Evolutionary conservation across 345 rosid species (phyloP).

Genomic region (Melastoma malabathricum): DNA sequence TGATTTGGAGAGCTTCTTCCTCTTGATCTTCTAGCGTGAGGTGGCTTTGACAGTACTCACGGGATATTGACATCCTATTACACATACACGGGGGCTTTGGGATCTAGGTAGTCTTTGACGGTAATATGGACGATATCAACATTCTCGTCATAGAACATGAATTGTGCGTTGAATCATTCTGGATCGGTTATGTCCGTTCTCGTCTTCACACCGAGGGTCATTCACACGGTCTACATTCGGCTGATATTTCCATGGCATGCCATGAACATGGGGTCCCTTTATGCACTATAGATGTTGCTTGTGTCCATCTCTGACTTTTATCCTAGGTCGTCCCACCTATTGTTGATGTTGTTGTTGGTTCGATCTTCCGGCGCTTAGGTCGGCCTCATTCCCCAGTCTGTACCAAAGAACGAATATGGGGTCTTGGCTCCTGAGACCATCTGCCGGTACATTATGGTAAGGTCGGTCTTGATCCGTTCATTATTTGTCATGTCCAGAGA

Average conservation of each 20-base stretch:
- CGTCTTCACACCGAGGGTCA: conserved; percentile 30
- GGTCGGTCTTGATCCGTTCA: conserved; percentile 32
- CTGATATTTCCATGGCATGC: conserved; percentile 45
- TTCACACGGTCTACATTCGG: conserved; percentile 50
- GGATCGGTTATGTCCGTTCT: conserved; percentile 28
- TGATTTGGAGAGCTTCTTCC: conserved; percentile 1
- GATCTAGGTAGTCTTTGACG: conserved; percentile 36
- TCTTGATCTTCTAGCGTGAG: conserved; percentile 19
- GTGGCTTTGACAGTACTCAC: conserved; percentile 40
- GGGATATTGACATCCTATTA: conserved; percentile 45
- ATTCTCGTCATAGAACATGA: conserved; percentile 51
- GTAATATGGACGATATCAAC: conserved; percentile 37
- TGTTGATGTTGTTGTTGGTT: no score
- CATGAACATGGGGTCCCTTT: conserved; percentile 44
- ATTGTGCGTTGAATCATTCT: conserved; percentile 39
- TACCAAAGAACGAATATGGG: conserved; percentile 39
- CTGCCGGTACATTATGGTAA: conserved; percentile 39
- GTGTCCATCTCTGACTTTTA: no score
- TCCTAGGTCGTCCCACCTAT: no score
- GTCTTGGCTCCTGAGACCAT: conserved; percentile 43
- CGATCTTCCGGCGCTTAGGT: conserved; percentile 38
- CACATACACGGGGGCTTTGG: conserved; percentile 16
- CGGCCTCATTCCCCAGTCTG: conserved; percentile 31
- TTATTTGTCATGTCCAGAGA: no score
- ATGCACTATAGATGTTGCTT: conserved; percentile 53